Conservation (phyloP, 495 filamentous ascomycete species). For the Penicillium macrosclerotiorum region DNA sequence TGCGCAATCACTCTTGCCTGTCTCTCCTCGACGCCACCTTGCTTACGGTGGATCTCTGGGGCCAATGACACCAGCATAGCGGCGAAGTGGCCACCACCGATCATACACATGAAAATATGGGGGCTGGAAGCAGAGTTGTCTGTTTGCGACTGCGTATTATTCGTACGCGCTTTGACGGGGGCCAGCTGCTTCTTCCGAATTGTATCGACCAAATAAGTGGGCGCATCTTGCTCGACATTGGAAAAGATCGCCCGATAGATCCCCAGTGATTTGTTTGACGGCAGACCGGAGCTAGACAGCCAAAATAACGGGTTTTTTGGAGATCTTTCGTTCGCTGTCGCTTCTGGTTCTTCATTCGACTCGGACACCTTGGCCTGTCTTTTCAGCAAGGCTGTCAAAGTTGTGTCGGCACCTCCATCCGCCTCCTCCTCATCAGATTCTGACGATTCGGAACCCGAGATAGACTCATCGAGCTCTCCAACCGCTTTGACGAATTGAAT, state of each 20-base stretch:
- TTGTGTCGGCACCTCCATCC: constrained; percentile 57
- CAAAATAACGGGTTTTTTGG: constrained; percentile 80
- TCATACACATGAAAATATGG: constrained; percentile 96
- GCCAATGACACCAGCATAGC: constrained; percentile 90
- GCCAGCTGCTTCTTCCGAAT: constrained; percentile 73
- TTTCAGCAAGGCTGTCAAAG: constrained; percentile 70
- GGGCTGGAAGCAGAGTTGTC: constrained; percentile 58
- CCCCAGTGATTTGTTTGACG: constrained; percentile 75
- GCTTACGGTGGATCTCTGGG: constrained; percentile 70
- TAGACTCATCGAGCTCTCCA: constrained; percentile 80
- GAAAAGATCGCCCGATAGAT: constrained; percentile 85
- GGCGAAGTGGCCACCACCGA: constrained; percentile 95
- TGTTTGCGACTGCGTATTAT: constrained; percentile 45
- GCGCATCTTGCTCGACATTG: constrained; percentile 63
- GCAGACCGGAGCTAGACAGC: constrained; percentile 74
- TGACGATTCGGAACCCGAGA: constrained; percentile 75
- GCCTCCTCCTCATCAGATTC: constrained; percentile 55
- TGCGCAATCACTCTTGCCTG: constrained; percentile 86
- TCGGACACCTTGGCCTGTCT: constrained; percentile 73
- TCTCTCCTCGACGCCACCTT: constrained; percentile 68
- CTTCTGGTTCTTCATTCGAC: constrained; percentile 46
- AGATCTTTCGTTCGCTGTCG: constrained; percentile 48
- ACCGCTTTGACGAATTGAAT: constrained; percentile 79
- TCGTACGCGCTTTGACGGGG: constrained; percentile 52
- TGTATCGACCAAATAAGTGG: constrained; percentile 56